phyloP scores from a whole-genome alignment of 2,329 filamentous ascomycete genomes.

The Trichoderma pleuroti region DNA sequence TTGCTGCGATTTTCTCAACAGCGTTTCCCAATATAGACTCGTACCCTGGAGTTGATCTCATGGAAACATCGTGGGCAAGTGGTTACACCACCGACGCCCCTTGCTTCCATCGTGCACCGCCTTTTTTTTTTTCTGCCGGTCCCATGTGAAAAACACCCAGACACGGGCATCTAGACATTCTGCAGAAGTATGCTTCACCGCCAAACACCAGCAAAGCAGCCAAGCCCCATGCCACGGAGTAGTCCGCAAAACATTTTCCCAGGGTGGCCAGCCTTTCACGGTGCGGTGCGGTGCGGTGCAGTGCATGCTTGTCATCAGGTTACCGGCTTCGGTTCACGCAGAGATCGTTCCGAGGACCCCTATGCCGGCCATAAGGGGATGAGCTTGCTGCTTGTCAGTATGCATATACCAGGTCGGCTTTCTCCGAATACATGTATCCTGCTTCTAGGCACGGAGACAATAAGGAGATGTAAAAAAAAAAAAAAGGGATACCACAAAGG shows the following conservation, averaged over 20 bases:
- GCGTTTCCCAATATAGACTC: background rate
- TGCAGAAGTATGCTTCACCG: background rate
- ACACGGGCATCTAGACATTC: background rate
- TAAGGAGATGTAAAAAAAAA: background rate
- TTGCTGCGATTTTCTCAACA: background rate
- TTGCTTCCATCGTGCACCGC: background rate
- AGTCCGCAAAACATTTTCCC: background rate
- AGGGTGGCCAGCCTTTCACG: background rate
- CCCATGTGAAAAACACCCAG: background rate
- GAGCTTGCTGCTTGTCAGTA: background rate
- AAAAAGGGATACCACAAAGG: background rate
- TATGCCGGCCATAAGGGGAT: background rate
- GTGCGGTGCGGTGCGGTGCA: background rate
- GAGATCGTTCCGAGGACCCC: conserved; percentile 5
- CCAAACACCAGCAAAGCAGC: background rate
- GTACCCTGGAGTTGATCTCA: background rate
- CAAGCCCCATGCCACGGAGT: background rate
- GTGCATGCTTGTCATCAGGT: background rate
- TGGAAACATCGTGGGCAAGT: background rate
- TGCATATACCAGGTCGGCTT: background rate
- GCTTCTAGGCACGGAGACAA: background rate
- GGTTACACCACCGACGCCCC: background rate
- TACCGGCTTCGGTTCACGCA: background rate
- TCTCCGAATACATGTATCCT: conserved; percentile 4
- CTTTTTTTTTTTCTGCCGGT: background rate